Evolutionary conservation across 805 yeast genomes (phyloP), one percentile per base, ranked within the genome.

Genomic region (Cyberlindnera saturnus): DNA sequence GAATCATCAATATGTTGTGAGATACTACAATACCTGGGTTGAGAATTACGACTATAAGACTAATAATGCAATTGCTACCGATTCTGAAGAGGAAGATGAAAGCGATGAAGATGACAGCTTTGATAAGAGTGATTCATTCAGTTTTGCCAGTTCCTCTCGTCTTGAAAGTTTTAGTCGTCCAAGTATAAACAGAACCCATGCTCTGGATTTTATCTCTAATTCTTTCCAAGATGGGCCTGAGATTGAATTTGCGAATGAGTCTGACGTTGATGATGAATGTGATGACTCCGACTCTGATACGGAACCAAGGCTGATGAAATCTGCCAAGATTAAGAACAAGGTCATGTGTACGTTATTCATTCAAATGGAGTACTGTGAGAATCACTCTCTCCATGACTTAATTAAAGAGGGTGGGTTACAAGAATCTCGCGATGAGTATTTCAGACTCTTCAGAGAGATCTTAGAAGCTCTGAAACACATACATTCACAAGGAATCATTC

Each of bases 281-380:
- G 57, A 53, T 10, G 53, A 48, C 16, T 52, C 43, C 46, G 46
- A 42, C 14, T 30, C 42, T 13, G 41, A 36, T 29, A 44, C 35
- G 6, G 39, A 28, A 23, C 49, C 39, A 31, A 38, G 9, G 16
- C 31, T 53, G 34, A 48, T 50, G 18, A 56, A 43, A 7, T 48
- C 59, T 19, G 50, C 49, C 10, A 48, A 43, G 42, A 36, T 44
- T 34, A 47, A 34, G 38, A 49, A 17, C 15, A 68, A 67, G 45
- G 62, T 66, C 36, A 70, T 69, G 49, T 84, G 90, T 41, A 88
- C 95, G 0, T 64, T 93, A 28, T 93, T 86, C 60, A 93, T 93
- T 52, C 99, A 93, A 59, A 93, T 93, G 99, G 99, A 93, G 62
- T 93, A 93, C 56, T 93, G 99, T 65, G 99, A 93, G 57, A 93